Percentiles rank a stretch among this genome's conserved stretches.
Conservation (phyloP, 1,139 yeast genomes). For the Groenewaldozyma auringiensis region DNA sequence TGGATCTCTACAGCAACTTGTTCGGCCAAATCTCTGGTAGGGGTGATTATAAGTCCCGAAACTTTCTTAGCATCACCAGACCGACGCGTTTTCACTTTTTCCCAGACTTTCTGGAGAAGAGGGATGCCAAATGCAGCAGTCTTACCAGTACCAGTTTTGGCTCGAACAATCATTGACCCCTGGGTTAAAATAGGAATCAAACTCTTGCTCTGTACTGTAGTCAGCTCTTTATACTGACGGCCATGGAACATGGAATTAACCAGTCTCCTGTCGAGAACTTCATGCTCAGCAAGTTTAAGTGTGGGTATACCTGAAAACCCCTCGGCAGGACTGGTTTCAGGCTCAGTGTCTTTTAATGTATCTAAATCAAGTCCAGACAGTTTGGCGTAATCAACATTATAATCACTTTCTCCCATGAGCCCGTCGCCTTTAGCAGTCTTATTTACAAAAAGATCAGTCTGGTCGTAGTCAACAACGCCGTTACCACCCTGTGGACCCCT, state of each 20-base stretch:
- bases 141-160: slow-evolving; percentile 95
- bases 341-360: slow-evolving; percentile 14
- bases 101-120: slow-evolving; percentile 50
- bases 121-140: slow-evolving; percentile 86
- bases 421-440: slow-evolving; percentile 30
- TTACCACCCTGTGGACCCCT: slow-evolving; percentile 3
- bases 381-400: slow-evolving; percentile 22
- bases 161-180: slow-evolving; percentile 69
- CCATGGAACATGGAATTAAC: slow-evolving; percentile 30
- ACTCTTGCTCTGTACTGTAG: slow-evolving; percentile 74
- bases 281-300: slow-evolving; percentile 22
- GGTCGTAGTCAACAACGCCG: slow-evolving; percentile 9
- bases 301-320: slow-evolving; percentile 29
- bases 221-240: slow-evolving; percentile 39
- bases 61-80: slow-evolving; percentile 30
- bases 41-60: slow-evolving; percentile 64
- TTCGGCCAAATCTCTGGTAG: slow-evolving; percentile 86
- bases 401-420: slow-evolving; percentile 27
- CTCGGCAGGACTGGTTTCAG: slow-evolving; percentile 12
- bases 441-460: slow-evolving; percentile 9
- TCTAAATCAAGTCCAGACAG: slow-evolving; percentile 17
- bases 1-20: slow-evolving; percentile 69
- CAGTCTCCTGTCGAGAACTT: slow-evolving; percentile 27
- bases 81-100: slow-evolving; percentile 20
- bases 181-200: slow-evolving; percentile 55